A percentile compares a stretch with the other conserved stretches of the same genome.
Evolutionary conservation across 768 basidiomycete species (phyloP).

Genomic region (Pholiota molesta): DNA sequence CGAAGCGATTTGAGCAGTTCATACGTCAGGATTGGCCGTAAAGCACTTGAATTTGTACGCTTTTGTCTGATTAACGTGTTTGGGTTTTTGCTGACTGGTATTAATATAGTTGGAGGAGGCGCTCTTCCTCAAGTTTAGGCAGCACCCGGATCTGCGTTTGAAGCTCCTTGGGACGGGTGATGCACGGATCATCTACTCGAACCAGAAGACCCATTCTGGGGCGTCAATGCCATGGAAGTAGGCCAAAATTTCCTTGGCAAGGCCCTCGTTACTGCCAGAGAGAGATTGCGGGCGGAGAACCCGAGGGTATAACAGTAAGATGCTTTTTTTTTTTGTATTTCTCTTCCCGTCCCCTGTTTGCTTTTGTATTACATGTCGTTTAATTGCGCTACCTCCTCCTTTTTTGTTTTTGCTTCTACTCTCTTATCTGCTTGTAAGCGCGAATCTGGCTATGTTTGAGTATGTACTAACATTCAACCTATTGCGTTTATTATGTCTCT

Average conservation of each 20-base stretch:
- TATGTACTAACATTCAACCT: neutral
- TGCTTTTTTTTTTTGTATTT: neutral
- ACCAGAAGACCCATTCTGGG: slow-evolving; percentile 69
- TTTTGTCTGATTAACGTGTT: neutral
- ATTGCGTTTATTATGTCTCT: neutral
- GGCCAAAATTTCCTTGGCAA: slow-evolving; percentile 70
- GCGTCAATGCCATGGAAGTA: slow-evolving; percentile 46
- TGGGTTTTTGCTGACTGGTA: neutral
- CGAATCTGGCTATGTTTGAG: neutral
- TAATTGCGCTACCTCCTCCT: neutral
- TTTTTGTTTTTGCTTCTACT: neutral
- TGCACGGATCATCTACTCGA: slow-evolving; percentile 54
- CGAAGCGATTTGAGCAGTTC: slow-evolving; percentile 32
- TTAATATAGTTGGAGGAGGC: slow-evolving; percentile 66
- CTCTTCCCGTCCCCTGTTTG: neutral
- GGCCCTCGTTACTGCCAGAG: slow-evolving; percentile 58
- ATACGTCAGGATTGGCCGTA: slow-evolving; percentile 60
- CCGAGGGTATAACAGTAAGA: neutral
- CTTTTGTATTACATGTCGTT: neutral
- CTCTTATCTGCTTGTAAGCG: too few relatives aligned
- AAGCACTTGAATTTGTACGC: slow-evolving; percentile 56
- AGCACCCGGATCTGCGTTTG: slow-evolving; percentile 61
- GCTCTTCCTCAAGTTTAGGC: slow-evolving; percentile 67
- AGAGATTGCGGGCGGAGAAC: slow-evolving; percentile 36
- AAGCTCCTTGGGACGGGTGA: slow-evolving; percentile 58